Percentiles rank a stretch among this genome's conserved stretches.
phyloP scores from a whole-genome alignment of 495 filamentous ascomycete species.

The Hypomontagnella submonticulosa region DNA sequence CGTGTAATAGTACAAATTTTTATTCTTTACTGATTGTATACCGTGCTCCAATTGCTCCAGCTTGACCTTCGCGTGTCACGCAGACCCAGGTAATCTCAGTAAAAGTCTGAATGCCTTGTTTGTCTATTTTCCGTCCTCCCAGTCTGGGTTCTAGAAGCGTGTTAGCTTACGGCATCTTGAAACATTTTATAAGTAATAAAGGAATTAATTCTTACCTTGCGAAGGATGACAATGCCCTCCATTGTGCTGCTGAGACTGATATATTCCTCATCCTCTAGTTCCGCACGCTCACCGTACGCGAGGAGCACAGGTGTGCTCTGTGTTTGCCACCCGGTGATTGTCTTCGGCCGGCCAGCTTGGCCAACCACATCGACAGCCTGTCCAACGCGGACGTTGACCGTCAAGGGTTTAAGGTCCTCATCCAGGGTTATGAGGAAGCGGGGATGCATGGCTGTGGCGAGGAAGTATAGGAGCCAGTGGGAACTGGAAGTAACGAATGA shows the following conservation, averaged over 20 bases:
- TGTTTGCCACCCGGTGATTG: conserved; percentile 99
- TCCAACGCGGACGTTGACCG: conserved; percentile 95
- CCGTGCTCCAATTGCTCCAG: background rate
- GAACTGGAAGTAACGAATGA: conserved; percentile 88
- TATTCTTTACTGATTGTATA: conserved; percentile 1
- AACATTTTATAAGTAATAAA: conserved; percentile 30
- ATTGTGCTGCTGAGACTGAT: conserved; percentile 88
- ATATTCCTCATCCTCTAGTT: conserved; percentile 98
- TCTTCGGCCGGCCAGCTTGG: conserved; percentile 96
- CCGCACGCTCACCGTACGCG: conserved; percentile 91
- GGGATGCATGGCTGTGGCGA: conserved; percentile 97
- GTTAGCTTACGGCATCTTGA: conserved; percentile 33
- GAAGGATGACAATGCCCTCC: conserved; percentile 94
- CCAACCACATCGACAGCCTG: conserved; percentile 99
- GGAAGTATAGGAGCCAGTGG: conserved; percentile 97
- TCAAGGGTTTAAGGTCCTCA: conserved; percentile 91
- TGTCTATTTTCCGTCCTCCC: conserved; percentile 56
- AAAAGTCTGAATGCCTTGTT: background rate
- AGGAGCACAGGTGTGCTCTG: conserved; percentile 97
- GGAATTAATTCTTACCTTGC: conserved; percentile 75
- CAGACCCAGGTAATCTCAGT: conserved; percentile 5
- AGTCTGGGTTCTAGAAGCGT: conserved; percentile 58
- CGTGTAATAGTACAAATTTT: conserved; percentile 45
- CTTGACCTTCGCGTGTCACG: background rate
- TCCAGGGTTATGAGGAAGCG: conserved; percentile 95